Evolutionary conservation across 192 early-diverging fungal species (phyloP), one percentile per base, ranked within the genome.

Genomic region (Geosiphon pyriformis): DNA sequence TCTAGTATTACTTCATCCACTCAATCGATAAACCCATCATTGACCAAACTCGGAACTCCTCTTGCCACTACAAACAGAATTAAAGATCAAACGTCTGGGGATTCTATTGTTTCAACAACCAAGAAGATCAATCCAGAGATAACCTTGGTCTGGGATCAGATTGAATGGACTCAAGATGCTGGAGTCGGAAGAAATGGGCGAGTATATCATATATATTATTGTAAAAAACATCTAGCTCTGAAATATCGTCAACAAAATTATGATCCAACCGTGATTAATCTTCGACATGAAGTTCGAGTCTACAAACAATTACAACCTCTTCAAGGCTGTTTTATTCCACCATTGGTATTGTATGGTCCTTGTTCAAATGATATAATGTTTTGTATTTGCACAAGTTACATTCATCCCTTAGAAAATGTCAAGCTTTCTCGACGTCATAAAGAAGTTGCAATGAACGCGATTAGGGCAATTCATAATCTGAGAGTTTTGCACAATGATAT

Each of bases 401-500:
- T 42, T 42, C 15, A 15, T 6, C 37, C 37, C 6, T 6, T 15
- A 15, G 10, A 35, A 61, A 27, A n/a, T 29, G 30, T 22, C 3
- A 35, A 4, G 0, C 20, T 61, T 17, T 47, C 37, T 11, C 18
- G 11, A 29, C n/a, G 18, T 0, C 37, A 61, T 47, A 47, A 61
- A 61, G 59, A 61, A 0, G 23, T 11, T 20, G 59, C 59, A 22
- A 37, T 61, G 46, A 35, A 18, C 12, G 37, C 59, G 3, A 27
- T 61, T 27, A 37, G 29, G 26, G 51, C 56, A 3, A 74, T 74
- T 53, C 72, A 74, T 49, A 10, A 34, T 23, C 26, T 67, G 2
- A 67, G 68, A 11, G 56, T 73, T n/a, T 4, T 69, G 10, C 72
- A 73, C 48, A 68, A 63, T 22, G 67, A 73, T 49, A 73, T 69